Evolutionary conservation across 257 asterid genomes (phyloP).

Genomic region (Lithospermum erythrorhizon): DNA sequence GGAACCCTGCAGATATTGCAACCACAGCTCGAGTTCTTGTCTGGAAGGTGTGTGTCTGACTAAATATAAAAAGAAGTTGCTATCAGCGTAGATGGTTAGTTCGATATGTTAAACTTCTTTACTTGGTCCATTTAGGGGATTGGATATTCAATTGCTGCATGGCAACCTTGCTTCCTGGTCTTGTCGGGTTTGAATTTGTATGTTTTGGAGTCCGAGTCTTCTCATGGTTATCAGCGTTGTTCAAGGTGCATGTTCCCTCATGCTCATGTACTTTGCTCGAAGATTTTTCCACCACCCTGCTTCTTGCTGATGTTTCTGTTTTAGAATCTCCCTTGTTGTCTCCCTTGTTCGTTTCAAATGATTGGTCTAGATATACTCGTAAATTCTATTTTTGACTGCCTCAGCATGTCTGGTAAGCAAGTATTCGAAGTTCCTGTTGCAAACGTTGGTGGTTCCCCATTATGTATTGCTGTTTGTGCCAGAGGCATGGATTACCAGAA

Average conservation of each 20-base stretch:
- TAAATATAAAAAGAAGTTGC: constrained; percentile 4
- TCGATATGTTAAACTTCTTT: constrained; percentile 8
- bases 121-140: constrained; percentile 65
- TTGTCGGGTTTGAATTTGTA: constrained; percentile 77
- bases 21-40: constrained; percentile 82
- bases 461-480: constrained; percentile 76
- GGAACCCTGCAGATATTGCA: constrained; percentile 81
- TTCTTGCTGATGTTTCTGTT: not conserved
- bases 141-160: constrained; percentile 91
- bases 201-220: constrained; percentile 81
- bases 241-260: constrained; percentile 45
- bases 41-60: constrained; percentile 63
- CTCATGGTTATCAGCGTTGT: constrained; percentile 80
- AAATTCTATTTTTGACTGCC: constrained; percentile 8
- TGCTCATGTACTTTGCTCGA: constrained; percentile 7
- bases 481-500: constrained; percentile 88
- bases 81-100: constrained; percentile 4
- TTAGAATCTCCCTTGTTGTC: not conserved
- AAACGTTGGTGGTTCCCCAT: constrained; percentile 74
- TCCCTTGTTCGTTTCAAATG: not conserved
- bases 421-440: constrained; percentile 81
- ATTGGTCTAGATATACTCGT: not conserved
- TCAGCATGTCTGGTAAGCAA: constrained; percentile 97
- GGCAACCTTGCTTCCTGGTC: constrained; percentile 91
- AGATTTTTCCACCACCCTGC: not conserved